A percentile compares a stretch with the other conserved stretches of the same genome.
These are phyloP conservation scores for Orbilia quercus DNA, from an alignment of 2,329 filamentous ascomycete genomes.

Conservation along the genomic window DNA sequence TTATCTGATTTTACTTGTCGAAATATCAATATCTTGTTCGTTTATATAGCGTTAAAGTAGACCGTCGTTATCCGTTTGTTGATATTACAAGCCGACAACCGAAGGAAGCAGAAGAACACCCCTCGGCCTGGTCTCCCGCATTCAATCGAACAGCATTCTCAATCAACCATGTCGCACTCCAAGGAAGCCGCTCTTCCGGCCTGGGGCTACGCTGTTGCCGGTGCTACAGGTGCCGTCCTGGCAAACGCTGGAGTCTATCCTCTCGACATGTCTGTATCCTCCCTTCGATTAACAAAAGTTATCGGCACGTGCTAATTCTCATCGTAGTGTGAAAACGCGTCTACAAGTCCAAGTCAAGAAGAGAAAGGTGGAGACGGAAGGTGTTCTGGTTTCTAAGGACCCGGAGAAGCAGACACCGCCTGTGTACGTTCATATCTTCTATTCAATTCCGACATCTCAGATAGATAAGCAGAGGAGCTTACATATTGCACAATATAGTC, in stretches of 20 bases:
- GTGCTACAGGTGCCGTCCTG: slow-evolving; percentile 89
- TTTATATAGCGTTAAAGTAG: not conserved
- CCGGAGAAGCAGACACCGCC: slow-evolving; percentile 45
- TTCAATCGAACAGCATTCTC: slow-evolving; percentile 11
- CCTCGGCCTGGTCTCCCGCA: not conserved
- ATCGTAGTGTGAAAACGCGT: slow-evolving; percentile 85
- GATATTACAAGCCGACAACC: slow-evolving; percentile 30
- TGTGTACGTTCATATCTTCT: slow-evolving; percentile 56
- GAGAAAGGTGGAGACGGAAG: slow-evolving; percentile 53
- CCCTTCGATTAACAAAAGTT: slow-evolving; percentile 6
- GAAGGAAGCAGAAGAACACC: slow-evolving; percentile 10
- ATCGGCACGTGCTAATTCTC: slow-evolving; percentile 26
- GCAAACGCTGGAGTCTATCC: slow-evolving; percentile 97
- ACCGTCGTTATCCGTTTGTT: slow-evolving; percentile 7
- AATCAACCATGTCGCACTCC: slow-evolving; percentile 63
- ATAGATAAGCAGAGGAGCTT: not conserved
- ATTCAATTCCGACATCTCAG: not conserved
- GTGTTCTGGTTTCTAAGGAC: slow-evolving; percentile 47
- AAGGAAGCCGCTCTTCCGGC: slow-evolving; percentile 81
- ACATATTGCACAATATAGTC: slow-evolving; percentile 17
- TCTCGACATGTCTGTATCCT: slow-evolving; percentile 82
- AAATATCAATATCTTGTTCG: not conserved
- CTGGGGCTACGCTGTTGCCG: slow-evolving; percentile 92
- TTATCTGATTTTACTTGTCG: slow-evolving; percentile 12
- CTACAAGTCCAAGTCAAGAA: slow-evolving; percentile 96